phyloP scores from a whole-genome alignment of 2,329 filamentous ascomycete genomes.

The Bipolaris gigantea region DNA sequence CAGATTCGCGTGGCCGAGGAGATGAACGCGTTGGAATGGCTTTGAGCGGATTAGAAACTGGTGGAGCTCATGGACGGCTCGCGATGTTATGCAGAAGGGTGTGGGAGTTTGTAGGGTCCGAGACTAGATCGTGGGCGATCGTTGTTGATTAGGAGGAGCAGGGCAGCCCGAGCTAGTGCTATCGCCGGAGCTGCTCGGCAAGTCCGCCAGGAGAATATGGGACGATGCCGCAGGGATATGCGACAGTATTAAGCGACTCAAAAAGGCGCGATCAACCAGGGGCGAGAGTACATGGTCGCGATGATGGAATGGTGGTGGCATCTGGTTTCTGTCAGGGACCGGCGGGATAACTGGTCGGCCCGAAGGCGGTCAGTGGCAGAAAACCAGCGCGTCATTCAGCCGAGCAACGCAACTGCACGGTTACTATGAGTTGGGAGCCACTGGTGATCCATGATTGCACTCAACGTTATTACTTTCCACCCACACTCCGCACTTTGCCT shows the following conservation, averaged over 20 bases:
- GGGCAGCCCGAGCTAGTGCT: conserved; percentile 29
- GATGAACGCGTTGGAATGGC: conserved; percentile 20
- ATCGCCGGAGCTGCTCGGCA: conserved; percentile 14
- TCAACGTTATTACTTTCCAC: neutral
- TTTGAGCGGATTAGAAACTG: conserved; percentile 9
- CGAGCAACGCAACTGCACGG: neutral
- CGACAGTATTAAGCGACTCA: conserved; percentile 24
- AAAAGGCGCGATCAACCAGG: conserved; percentile 9
- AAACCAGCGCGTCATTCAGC: conserved; percentile 17
- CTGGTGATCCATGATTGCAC: neutral
- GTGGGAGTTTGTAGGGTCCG: conserved; percentile 17
- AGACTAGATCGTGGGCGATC: conserved; percentile 20
- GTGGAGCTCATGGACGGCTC: conserved; percentile 29
- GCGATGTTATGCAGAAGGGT: conserved; percentile 5
- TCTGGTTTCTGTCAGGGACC: conserved; percentile 19
- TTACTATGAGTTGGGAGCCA: neutral
- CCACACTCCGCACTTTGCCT: neutral
- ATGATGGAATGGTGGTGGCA: conserved; percentile 20
- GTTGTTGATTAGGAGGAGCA: conserved; percentile 28
- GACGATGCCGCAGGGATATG: conserved; percentile 16
- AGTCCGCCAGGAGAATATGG: conserved; percentile 16
- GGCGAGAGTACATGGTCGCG: conserved; percentile 7
- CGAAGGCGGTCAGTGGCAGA: conserved; percentile 19
- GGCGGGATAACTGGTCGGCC: conserved; percentile 12
- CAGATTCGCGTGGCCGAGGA: conserved; percentile 13